These are phyloP conservation scores for Rhododendron williamsianum DNA, from an alignment of 148 eudicot species.

Conservation along the genomic window DNA sequence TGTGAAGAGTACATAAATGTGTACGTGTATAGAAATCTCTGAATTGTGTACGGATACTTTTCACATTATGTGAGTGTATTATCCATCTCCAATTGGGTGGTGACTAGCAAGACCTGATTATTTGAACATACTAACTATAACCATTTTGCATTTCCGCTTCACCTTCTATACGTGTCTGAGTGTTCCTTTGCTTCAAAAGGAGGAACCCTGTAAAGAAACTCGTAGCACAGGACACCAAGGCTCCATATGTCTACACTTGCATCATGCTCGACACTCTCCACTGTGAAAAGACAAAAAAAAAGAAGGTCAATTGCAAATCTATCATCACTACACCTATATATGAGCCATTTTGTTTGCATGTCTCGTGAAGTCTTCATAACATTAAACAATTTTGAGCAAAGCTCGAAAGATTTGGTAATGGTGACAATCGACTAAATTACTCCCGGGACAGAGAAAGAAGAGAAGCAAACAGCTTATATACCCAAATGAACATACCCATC, in stretches of 20 bases:
- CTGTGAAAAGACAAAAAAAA: constrained; percentile 28
- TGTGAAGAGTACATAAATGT: too few species aligned
- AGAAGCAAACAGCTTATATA: not conserved
- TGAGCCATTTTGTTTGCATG: not conserved
- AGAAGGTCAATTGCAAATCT: not conserved
- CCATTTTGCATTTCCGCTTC: constrained; percentile 4
- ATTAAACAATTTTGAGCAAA: not conserved
- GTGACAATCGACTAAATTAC: not conserved
- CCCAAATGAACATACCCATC: constrained; percentile 65
- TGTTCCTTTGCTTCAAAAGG: constrained; percentile 97
- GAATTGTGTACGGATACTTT: not conserved
- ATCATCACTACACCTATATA: not conserved
- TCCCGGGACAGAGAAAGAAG: not conserved
- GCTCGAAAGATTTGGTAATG: not conserved
- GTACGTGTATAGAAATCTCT: too few species aligned
- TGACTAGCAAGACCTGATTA: not conserved
- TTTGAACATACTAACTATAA: not conserved
- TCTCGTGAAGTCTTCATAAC: not conserved
- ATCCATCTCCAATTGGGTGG: not conserved
- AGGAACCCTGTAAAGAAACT: constrained; percentile 87
- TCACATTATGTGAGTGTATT: not conserved
- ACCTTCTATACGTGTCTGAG: constrained; percentile 96
- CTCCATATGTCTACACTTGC: constrained; percentile 97
- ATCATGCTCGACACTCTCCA: constrained; percentile 92
- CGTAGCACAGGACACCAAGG: constrained; percentile 81